Evolutionary conservation across 129 eudicot species (phyloP).

Genomic region (Kitagawia praeruptora): DNA sequence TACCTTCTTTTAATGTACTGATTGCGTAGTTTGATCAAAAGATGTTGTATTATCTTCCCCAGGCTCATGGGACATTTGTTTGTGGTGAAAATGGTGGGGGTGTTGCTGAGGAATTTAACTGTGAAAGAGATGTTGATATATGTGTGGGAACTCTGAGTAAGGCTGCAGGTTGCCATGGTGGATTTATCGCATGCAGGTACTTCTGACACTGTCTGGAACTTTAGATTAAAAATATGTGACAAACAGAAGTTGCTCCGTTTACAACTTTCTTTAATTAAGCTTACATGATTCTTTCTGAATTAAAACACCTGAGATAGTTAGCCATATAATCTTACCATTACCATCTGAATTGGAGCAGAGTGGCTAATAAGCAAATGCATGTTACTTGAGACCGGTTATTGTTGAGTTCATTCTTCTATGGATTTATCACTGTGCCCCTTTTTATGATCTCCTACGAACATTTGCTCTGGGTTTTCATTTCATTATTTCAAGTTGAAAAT

Average conservation of each 20-base stretch:
- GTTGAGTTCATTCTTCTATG: not conserved
- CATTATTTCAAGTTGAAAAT: not conserved
- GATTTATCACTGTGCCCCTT: not conserved
- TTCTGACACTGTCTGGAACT: not conserved
- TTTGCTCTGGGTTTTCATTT: not conserved
- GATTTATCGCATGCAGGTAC: conserved; percentile 99
- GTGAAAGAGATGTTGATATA: conserved; percentile 83
- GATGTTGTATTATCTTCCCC: conserved; percentile 9
- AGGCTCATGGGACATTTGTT: conserved; percentile 99
- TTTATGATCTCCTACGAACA: not conserved
- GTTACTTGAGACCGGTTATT: not conserved
- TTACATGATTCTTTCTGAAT: not conserved
- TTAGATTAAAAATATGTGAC: not conserved
- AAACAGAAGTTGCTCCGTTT: not conserved
- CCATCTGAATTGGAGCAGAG: not conserved
- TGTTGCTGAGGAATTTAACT: conserved; percentile 77
- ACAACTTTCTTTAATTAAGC: not conserved
- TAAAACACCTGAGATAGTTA: not conserved
- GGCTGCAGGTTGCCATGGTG: conserved; percentile 99
- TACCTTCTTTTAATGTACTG: not conserved
- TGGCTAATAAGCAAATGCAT: not conserved
- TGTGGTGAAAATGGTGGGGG: conserved; percentile 95
- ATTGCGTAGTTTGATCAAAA: conserved; percentile 8
- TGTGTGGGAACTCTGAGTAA: conserved; percentile 97
- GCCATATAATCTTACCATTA: not conserved